Base-by-base conservation (phyloP, 306 rosid species). In the Sicyos edulis region DNA sequence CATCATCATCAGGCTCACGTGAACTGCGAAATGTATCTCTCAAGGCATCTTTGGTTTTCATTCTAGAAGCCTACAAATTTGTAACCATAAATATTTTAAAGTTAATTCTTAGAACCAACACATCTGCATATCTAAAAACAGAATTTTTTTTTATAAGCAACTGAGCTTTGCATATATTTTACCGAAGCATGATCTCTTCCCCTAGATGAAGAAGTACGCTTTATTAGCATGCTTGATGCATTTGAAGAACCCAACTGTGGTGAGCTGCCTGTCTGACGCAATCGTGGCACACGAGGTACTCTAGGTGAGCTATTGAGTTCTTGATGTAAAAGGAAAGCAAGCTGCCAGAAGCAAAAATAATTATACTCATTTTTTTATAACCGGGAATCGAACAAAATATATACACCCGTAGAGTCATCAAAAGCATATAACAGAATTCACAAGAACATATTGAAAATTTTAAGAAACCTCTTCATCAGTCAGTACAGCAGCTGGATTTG, bases 281-380 rank as follows among this genome's bases (percentile, higher is more conserved):
- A 88, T 59, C 99, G 91, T 55, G 99, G 99, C 19, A 93, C 96
- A 72, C 99, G 97, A 67, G 99, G 99, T 71, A 93, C 99, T 74
- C 99, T 86, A 14, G 97, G 96, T 52, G 99, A 93, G 83, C 99
- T 93, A 77, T 93, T 93, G 76, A 93, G 87, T 81, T 93, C 91
- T 83, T 93, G 99, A 80, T 93, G 99, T 81, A 93, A 77, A 54
- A 93, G 87, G 80, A 93, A 80, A 42, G 99, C 99, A 70, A 87
- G 88, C 99, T 93, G 83, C 77, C 78, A 77, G 65, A 65, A 64
- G 3, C 10, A 42, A 75, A 17, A 78, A 32, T 62, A 20, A 52
- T 10, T 55, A 71, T 62, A 15, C 44, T 37, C 44, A 37, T 37
- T 37, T 6, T 37, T 37, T 37, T 32, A 37, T 37, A 37, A 37